Evolutionary conservation across 768 basidiomycete species (phyloP).

Genomic region (Rhizopogon rudus): DNA sequence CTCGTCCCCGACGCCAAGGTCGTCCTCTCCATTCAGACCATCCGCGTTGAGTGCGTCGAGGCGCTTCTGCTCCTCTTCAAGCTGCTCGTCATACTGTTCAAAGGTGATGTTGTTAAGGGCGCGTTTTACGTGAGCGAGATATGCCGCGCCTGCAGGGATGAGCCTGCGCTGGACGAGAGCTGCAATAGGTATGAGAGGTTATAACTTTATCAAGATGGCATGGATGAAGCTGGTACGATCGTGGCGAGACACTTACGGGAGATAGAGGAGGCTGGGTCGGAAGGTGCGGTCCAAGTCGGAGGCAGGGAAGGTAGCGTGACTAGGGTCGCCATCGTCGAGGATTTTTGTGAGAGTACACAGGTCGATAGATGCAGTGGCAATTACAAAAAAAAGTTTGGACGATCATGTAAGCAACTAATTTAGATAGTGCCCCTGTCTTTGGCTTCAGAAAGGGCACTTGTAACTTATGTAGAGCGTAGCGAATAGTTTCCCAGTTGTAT

Average conservation of each 20-base stretch:
- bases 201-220: not conserved
- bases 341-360: not conserved
- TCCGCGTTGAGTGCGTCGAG: slow-evolving; percentile 43
- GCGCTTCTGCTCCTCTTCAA: slow-evolving; percentile 48
- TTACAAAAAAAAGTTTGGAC: not conserved
- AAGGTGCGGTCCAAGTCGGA: slow-evolving; percentile 15
- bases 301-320: slow-evolving; percentile 23
- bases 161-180: slow-evolving; percentile 47
- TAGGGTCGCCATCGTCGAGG: slow-evolving; percentile 17
- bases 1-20: slow-evolving; percentile 92
- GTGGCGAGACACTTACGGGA: slow-evolving; percentile 19
- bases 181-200: slow-evolving; percentile 3
- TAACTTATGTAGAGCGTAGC: too few relatives aligned
- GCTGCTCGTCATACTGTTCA: slow-evolving; percentile 72
- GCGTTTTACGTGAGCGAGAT: slow-evolving; percentile 77
- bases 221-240: slow-evolving; percentile 10
- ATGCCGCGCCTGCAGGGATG: slow-evolving; percentile 85
- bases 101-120: slow-evolving; percentile 74
- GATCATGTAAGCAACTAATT: not conserved
- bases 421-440: too few relatives aligned
- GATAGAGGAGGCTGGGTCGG: slow-evolving; percentile 10
- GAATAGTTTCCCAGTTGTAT: too few relatives aligned
- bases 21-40: slow-evolving; percentile 59
- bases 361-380: too few relatives aligned
- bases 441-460: too few relatives aligned